Percentiles rank a stretch among this genome's conserved stretches.
Conservation (phyloP, 352 stramenopile genomes). For the Phytophthora pseudosyringae region DNA sequence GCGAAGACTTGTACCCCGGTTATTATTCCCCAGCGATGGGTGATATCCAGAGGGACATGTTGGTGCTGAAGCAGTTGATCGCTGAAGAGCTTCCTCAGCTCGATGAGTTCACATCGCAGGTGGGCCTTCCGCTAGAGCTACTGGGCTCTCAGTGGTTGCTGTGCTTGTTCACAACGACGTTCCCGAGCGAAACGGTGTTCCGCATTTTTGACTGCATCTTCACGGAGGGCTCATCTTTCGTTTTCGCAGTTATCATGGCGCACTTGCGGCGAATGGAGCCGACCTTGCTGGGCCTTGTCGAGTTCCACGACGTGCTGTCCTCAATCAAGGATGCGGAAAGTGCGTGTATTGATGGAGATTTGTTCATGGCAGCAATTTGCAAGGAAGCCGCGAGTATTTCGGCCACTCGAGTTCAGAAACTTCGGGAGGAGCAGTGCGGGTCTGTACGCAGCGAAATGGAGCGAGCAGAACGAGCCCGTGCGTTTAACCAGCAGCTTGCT, state of each 20-base stretch:
- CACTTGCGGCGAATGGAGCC: slow-evolving; percentile 69
- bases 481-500: slow-evolving; percentile 74
- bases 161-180: slow-evolving; percentile 92
- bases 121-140: slow-evolving; percentile 87
- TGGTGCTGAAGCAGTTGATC: slow-evolving; percentile 89
- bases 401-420: slow-evolving; percentile 35
- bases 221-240: slow-evolving; percentile 77
- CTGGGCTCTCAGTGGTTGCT: slow-evolving; percentile 91
- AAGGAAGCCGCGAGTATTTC: slow-evolving; percentile 57
- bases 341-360: slow-evolving; percentile 64
- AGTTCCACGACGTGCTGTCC: slow-evolving; percentile 79
- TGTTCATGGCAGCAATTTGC: slow-evolving; percentile 57
- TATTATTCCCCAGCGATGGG: slow-evolving; percentile 92
- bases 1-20: slow-evolving; percentile 88
- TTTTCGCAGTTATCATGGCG: slow-evolving; percentile 88
- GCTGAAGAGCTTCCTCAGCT: slow-evolving; percentile 78
- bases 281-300: slow-evolving; percentile 50
- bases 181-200: slow-evolving; percentile 87
- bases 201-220: slow-evolving; percentile 91
- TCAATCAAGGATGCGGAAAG: slow-evolving; percentile 78
- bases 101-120: slow-evolving; percentile 73
- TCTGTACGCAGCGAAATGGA: slow-evolving; percentile 73
- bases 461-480: slow-evolving; percentile 62
- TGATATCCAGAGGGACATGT: slow-evolving; percentile 91
- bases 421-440: slow-evolving; percentile 65